Conservation (phyloP, 2,329 filamentous ascomycete species). For the Akanthomyces dipterigenus region DNA sequence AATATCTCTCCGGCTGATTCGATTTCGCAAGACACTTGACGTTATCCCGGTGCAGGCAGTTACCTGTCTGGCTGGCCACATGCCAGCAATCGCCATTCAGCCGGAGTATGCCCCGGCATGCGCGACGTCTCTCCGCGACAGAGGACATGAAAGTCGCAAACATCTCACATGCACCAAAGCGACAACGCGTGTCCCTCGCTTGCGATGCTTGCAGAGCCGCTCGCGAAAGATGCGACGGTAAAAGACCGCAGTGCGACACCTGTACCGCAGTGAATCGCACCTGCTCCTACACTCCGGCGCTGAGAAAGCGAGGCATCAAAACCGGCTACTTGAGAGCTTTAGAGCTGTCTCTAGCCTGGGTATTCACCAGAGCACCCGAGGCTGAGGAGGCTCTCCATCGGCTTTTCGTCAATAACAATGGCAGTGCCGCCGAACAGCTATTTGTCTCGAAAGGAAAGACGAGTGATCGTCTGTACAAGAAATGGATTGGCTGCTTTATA, state of each 20-base stretch:
- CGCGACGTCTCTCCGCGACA: slow-evolving; percentile 20
- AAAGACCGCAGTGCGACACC: slow-evolving; percentile 58
- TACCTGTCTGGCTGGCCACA: not conserved
- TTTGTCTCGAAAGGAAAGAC: slow-evolving; percentile 46
- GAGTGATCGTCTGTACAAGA: slow-evolving; percentile 51
- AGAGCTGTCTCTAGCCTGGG: slow-evolving; percentile 60
- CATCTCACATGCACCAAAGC: slow-evolving; percentile 35
- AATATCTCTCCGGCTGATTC: no score
- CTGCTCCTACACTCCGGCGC: slow-evolving; percentile 66
- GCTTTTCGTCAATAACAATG: slow-evolving; percentile 41
- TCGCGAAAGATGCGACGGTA: slow-evolving; percentile 67
- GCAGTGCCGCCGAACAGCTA: slow-evolving; percentile 33
- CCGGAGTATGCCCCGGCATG: slow-evolving; percentile 33
- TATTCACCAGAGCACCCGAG: slow-evolving; percentile 55
- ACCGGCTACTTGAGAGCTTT: slow-evolving; percentile 74
- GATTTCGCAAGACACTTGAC: no score
- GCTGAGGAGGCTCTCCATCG: slow-evolving; percentile 51
- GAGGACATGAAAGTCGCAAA: slow-evolving; percentile 20
- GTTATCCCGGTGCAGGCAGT: not conserved
- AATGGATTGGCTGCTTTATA: slow-evolving; percentile 57
- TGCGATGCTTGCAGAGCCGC: slow-evolving; percentile 63
- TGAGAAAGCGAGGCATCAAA: slow-evolving; percentile 71
- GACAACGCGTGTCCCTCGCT: slow-evolving; percentile 60
- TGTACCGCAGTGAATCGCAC: slow-evolving; percentile 56
- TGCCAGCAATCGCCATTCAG: not conserved